phyloP scores from a whole-genome alignment of 2,329 filamentous ascomycete species.

The Fusarium drepaniforme region DNA sequence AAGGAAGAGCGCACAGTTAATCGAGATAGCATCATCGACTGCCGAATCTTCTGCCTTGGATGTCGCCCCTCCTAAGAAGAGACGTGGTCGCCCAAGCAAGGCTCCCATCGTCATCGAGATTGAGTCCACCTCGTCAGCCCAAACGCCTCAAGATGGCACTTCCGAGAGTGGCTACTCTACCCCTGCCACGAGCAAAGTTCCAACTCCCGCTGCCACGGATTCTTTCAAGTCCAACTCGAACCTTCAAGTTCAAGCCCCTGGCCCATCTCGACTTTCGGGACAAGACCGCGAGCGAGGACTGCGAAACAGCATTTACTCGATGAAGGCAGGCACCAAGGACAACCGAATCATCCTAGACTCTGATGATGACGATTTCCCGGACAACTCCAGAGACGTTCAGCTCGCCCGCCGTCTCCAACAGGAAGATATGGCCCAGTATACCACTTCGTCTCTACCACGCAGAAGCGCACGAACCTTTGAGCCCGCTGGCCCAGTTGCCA shows the following conservation, averaged over 20 bases:
- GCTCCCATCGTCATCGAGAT: constrained; percentile 32
- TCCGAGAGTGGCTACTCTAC: constrained; percentile 52
- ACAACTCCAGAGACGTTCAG: constrained; percentile 44
- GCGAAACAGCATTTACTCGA: constrained; percentile 60
- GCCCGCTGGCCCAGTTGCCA: constrained; percentile 1
- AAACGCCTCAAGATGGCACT: constrained; percentile 46
- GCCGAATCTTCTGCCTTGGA: constrained; percentile 5
- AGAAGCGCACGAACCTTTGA: constrained; percentile 24
- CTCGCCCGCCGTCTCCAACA: constrained; percentile 51
- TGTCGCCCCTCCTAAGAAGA: constrained; percentile 15
- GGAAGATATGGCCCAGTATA: constrained; percentile 45
- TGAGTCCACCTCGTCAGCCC: constrained; percentile 49
- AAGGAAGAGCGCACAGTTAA: constrained; percentile 28
- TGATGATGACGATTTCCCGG: constrained; percentile 49
- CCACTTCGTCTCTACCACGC: constrained; percentile 11
- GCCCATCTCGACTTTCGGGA: constrained; percentile 23
- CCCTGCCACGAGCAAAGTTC: constrained; percentile 52
- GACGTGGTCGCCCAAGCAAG: constrained; percentile 35
- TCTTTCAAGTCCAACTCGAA: constrained; percentile 31
- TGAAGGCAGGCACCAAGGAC: constrained; percentile 61
- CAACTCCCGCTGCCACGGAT: constrained; percentile 49
- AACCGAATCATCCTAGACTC: constrained; percentile 55
- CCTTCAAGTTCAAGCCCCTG: constrained; percentile 48
- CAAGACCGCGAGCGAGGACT: constrained; percentile 47
- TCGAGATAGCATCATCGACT: constrained; percentile 11